Base-by-base conservation (phyloP, 1,284 basidiomycete genomes). In the Pisolithus thermaeus region DNA sequence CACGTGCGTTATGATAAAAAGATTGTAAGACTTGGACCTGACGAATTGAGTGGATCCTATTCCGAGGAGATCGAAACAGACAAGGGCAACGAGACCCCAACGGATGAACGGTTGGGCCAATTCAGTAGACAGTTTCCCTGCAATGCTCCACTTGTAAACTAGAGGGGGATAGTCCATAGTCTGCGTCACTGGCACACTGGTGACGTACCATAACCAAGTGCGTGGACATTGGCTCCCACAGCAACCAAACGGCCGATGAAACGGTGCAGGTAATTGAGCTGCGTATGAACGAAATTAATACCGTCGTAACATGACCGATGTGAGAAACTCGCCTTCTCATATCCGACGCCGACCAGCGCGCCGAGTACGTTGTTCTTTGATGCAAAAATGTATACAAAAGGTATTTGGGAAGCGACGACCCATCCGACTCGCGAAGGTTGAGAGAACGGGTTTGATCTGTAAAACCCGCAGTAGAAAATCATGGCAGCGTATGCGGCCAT, bases 251-350 rank as follows among this genome's bases (percentile, higher is more conserved):
- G 73, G 12, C 87, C 91, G 7, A 79, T 70, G 57, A 84, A 82
- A 46, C 90, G 84, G 68, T 93, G 91, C 23, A 92, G 64, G 62
- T 81, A 85, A 66, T 91, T 90, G 35, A 92, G 72, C 81, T 88
- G 54, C n/a, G 2, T 52, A 16, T 51, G 38, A 40, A 7, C 16
- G 53, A 5, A 46, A 39, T 14, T 11, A 41, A 25, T 23, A 12
- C 7, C 18, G 2, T 41, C 9, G 11, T 7, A 2, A 8, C 3
- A 25, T 20, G 23, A 41, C 22, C 35, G 56, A 60, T 18, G 49
- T 35, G 47, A 8, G 60, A 70, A 35, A 11, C 12, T 14, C 43
- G 84, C 85, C 71, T 81, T 83, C 63, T 90, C 86, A 61, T 92
- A 90, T 4, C 85, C 84, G 52, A 83, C 68, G 4, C 87, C 86